These are phyloP conservation scores for Cenchrus fungigraminus DNA, from an alignment of 176 grass and related monocot species.

Conservation along the genomic window DNA sequence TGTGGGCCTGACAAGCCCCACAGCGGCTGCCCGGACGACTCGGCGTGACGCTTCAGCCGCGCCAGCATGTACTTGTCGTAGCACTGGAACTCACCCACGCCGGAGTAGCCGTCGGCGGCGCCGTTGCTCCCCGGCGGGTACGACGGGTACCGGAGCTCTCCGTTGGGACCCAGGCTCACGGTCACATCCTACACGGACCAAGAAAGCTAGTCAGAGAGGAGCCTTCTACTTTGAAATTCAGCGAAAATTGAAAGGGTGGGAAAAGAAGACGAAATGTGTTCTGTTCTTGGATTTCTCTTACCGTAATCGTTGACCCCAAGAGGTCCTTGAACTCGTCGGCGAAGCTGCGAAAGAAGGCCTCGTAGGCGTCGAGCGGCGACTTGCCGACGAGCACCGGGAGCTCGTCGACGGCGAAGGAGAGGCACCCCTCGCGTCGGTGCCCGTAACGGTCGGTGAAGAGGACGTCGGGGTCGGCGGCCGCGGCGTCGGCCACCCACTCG, in stretches of 20 bases:
- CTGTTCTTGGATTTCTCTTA: background rate
- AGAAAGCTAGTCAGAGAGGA: background rate
- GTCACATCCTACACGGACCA: conserved; percentile 62
- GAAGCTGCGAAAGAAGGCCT: conserved; percentile 79
- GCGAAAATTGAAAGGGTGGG: background rate
- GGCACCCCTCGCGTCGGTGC: conserved; percentile 50
- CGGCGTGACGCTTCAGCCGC: conserved; percentile 49
- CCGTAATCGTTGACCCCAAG: conserved; percentile 72
- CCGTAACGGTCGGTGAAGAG: conserved; percentile 69
- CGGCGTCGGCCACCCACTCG: conserved; percentile 48
- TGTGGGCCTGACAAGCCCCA: conserved; percentile 79
- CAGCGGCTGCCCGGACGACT: conserved; percentile 50
- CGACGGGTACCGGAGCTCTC: conserved; percentile 82
- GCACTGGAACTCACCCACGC: conserved; percentile 88
- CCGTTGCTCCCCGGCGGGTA: conserved; percentile 52
- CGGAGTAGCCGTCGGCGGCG: conserved; percentile 37
- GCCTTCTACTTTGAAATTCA: background rate
- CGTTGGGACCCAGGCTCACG: conserved; percentile 72
- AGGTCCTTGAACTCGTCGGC: conserved; percentile 58
- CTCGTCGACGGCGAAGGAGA: conserved; percentile 81
- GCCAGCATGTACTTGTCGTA: conserved; percentile 90
- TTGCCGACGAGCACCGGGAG: conserved; percentile 62
- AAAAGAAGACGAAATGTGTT: background rate
- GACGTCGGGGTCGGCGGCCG: conserved; percentile 55
- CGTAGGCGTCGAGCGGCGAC: conserved; percentile 70